Evolutionary conservation across 1,139 yeast genomes (phyloP).

Genomic region (Suhomyces anneliseae): DNA sequence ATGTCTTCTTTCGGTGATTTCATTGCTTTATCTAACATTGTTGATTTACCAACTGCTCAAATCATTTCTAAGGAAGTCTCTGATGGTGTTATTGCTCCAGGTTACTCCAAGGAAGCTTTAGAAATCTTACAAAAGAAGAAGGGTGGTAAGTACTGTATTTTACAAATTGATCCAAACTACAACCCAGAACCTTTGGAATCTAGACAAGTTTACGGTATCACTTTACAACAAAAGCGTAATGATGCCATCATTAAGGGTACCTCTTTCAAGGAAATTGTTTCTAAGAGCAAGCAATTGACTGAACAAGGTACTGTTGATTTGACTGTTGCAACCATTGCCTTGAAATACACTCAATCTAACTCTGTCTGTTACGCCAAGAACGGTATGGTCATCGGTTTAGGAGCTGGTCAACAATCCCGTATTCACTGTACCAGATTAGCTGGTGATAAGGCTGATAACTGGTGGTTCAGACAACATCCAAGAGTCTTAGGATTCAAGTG

Average conservation of each 20-base stretch:
- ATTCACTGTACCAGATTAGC: conserved; percentile 98
- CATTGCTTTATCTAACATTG: conserved; percentile 94
- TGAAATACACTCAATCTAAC: conserved; percentile 96
- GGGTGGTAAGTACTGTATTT: conserved; percentile 94
- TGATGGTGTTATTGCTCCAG: conserved; percentile 99
- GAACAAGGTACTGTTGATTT: conserved; percentile 92
- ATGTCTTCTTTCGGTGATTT: conserved; percentile 99
- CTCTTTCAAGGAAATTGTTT: conserved; percentile 88
- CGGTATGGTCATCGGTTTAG: conserved; percentile 98
- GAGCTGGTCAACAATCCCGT: conserved; percentile 99
- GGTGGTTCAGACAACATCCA: conserved; percentile 99
- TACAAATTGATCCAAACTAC: conserved; percentile 94
- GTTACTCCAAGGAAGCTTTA: conserved; percentile 88
- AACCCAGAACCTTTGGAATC: conserved; percentile 80
- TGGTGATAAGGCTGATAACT: conserved; percentile 98
- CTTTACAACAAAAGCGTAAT: conserved; percentile 94
- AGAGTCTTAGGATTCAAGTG: conserved; percentile 88
- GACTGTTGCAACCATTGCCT: conserved; percentile 94
- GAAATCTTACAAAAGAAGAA: conserved; percentile 87
- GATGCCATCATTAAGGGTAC: conserved; percentile 89
- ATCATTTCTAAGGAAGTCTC: conserved; percentile 96
- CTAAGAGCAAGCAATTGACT: conserved; percentile 80
- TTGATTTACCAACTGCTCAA: conserved; percentile 93
- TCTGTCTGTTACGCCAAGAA: conserved; percentile 97
- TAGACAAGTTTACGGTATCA: conserved; percentile 94